Evolutionary conservation across 208 protist species (phyloP), one percentile per base, ranked within the genome.

Genomic region (Acanthamoeba culbertsoni): DNA sequence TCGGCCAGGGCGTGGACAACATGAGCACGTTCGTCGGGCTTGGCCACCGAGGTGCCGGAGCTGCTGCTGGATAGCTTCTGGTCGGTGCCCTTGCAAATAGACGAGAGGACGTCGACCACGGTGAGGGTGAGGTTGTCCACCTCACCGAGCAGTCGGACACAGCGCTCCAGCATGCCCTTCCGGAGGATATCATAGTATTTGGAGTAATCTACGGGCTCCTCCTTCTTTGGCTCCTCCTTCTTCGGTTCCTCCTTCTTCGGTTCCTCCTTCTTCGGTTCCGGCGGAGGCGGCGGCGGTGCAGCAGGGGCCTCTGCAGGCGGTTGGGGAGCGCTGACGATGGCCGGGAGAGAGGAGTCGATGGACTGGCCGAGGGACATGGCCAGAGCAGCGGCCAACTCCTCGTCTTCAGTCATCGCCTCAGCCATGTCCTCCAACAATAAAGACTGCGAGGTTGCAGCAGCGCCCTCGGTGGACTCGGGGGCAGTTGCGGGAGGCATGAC

Each of bases 371-470:
- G 45, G 0, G 86, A 91, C 86, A 91, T 91, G 40, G 86, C 86
- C 37, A 91, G 62, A 40, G 86, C 86, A 43, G 86, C 86, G n/a
- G 86, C 86, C 18, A 91, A 40, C 26, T 91, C 86, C 31, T 91
- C 86, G 43, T 91, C 86, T 40, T 91, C 86, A 5, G 46, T 42
- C 45, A 88, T 53, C 16, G 12, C 53, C 46, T 88, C 77, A 0
- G 46, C 18, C 77, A 88, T 55, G 2, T 26, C 63, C 7, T 73
- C 35, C 0, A 37, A 2, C 14, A 12, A 28, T n/a, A 20, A 4
- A 20, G 10, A 31, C 8, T 43, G 26, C 75, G 75, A 51, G 26
- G 43, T 42, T 12, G 26, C 23, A 40, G 26, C 62, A 28, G 62
- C 26, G 14, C 18, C 45, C 31, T 23, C 42, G 43, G 43, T 6